Evolutionary conservation across 345 rosid species (phyloP), one percentile per base, ranked within the genome.

Genomic region (Iberis pinnata): DNA sequence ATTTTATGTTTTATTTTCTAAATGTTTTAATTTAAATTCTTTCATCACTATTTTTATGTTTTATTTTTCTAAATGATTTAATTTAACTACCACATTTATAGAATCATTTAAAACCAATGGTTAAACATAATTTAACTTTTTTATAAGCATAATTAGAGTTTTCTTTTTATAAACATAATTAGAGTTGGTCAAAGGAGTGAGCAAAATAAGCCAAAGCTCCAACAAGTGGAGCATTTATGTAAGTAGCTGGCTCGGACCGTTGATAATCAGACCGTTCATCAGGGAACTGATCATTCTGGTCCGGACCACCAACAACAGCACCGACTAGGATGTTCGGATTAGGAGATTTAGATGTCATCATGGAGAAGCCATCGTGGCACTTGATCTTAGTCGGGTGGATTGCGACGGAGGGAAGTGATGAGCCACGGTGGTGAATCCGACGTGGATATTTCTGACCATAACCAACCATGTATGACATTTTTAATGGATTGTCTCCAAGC

Each of bases 191-290:
- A 22, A 2, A 22, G 6, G 25, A 22, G 25, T 22, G 25, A 22
- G 25, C 25, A 62, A 93, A 80, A 76, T 65, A 86, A 10, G 80
- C 90, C 7, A 93, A 78, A 17, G 82, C 88, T 33, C 99, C 99
- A 32, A 88, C 80, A 18, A 93, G 86, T 1, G 99, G 99, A 2
- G 99, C 97, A 7, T 93, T 93, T 62, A 88, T 92, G 64, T 85
- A 92, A 0, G 99, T 92, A 1, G 99, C 86, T 60, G 99, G 99
- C 82, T 93, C 99, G 0, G 99, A 88, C 64, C 88, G 82, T 54
- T 77, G 85, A 48, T 82, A 88, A 60, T 61, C 77, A 12, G 88
- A 82, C 64, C 97, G 74, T 0, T 84, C 80, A 72, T 93, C 99
- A 0, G 84, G 85, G 51, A 85, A 93, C 12, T 81, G 70, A 14